phyloP scores from a whole-genome alignment of 2,329 filamentous ascomycete species.

The Pseudogymnoascus verrucosus region DNA sequence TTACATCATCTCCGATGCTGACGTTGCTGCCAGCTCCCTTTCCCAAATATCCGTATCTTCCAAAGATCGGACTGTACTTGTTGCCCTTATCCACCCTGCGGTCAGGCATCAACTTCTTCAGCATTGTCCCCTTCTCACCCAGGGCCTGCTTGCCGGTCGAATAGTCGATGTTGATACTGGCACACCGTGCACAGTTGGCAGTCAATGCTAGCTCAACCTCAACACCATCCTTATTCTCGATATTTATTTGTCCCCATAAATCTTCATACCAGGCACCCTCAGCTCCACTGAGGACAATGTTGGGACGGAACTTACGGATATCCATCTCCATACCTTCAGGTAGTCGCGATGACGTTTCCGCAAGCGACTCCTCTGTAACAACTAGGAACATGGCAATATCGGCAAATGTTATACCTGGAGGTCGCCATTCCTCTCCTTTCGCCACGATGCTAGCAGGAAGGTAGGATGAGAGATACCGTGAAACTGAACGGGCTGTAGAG shows the following conservation, averaged over 20 bases:
- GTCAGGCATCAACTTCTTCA: conserved; percentile 64
- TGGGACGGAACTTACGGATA: conserved; percentile 64
- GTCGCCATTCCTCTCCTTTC: not conserved
- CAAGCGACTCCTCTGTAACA: conserved; percentile 60
- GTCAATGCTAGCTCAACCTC: conserved; percentile 46
- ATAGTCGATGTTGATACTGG: conserved; percentile 66
- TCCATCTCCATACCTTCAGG: conserved; percentile 44
- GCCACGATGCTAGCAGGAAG: conserved; percentile 18
- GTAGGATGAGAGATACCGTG: conserved; percentile 27
- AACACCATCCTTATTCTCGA: conserved; percentile 27
- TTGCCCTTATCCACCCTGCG: conserved; percentile 61
- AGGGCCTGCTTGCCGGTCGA: conserved; percentile 49
- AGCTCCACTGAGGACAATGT: conserved; percentile 58
- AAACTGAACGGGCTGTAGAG: conserved; percentile 29
- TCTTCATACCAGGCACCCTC: conserved; percentile 58
- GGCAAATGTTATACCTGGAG: conserved; percentile 51
- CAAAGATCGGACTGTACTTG: conserved; percentile 64
- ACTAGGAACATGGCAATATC: conserved; percentile 72
- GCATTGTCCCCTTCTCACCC: conserved; percentile 49
- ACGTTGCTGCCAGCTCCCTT: conserved; percentile 29
- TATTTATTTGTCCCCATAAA: conserved; percentile 56
- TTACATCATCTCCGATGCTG: conserved; percentile 40
- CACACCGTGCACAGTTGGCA: conserved; percentile 62
- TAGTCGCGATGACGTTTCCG: conserved; percentile 53
- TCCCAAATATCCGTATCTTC: conserved; percentile 58